Percentiles rank a stretch among this genome's conserved stretches.
phyloP scores from a whole-genome alignment of 257 asterid genomes.

The Salvia rosmarinus region DNA sequence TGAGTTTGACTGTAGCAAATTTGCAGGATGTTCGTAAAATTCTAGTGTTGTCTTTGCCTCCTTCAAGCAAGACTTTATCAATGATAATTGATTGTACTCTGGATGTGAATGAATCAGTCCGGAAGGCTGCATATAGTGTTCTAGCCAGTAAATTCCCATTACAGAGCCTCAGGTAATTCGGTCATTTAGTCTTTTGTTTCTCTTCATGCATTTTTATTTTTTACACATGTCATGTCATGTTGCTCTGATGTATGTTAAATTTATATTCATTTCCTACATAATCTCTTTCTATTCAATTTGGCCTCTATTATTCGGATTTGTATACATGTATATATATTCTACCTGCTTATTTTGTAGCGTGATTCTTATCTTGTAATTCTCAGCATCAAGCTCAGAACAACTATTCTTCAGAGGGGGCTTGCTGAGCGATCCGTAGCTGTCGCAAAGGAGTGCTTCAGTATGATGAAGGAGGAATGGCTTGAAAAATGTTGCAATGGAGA shows the following conservation, averaged over 20 bases:
- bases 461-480: constrained; percentile 95
- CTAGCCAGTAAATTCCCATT: constrained; percentile 82
- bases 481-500: constrained; percentile 77
- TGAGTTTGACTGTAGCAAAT: constrained; percentile 23
- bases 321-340: not conserved
- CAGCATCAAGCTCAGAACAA: constrained; percentile 91
- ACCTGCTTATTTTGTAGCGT: constrained; percentile 23
- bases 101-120: constrained; percentile 83
- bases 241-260: not conserved
- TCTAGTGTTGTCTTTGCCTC: constrained; percentile 82
- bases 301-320: constrained; percentile 8
- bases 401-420: constrained; percentile 89
- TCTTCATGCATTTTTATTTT: not conserved
- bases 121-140: constrained; percentile 83
- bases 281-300: not conserved
- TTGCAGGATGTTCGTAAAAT: constrained; percentile 89
- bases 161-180: constrained; percentile 85
- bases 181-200: constrained; percentile 16
- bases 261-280: constrained; percentile 10
- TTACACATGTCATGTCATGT: not conserved
- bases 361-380: constrained; percentile 29
- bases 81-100: constrained; percentile 75
- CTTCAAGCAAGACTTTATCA: constrained; percentile 68
- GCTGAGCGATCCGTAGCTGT: constrained; percentile 84
- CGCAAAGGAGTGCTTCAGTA: constrained; percentile 73